Base-by-base conservation (phyloP, 208 protist genomes). In the Crithidia acanthocephali region DNA sequence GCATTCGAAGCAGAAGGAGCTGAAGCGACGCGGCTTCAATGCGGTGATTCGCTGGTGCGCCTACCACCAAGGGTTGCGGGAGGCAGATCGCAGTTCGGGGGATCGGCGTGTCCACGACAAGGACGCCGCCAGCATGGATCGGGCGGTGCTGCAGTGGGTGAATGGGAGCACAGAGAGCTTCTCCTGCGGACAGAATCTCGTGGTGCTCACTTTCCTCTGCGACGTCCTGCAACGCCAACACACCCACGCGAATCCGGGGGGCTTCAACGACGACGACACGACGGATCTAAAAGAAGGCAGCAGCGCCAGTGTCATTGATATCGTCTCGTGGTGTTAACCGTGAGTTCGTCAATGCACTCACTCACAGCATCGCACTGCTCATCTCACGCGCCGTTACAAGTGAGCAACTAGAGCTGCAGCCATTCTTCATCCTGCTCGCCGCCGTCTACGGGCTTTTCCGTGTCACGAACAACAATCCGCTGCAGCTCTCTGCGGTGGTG, bases 181-280 rank as follows among this genome's bases (percentile, higher is more conserved):
- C 37, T 87, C 88, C 1, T 93, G 92, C 77, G 85, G 83, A 0
- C 92, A 97, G 74, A 68, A 77, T 32, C 70, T 97, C 15, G 80
- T 95, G 25, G 63, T 95, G 0, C 64, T 90, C 22, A 83, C 81
- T 32, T 88, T 95, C 55, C 63, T 97, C 27, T 88, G 78, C 51
- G 89, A 97, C 37, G 76, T 94, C 3, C 72, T 88, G 18, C 52
- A 57, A 30, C 65, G 64, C 6, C 53, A 61, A 20, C 47, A 9
- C 1, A 27, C 23, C 20, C n/a, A 16, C 45, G 22, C 7, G 2
- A 60, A 60, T 45, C n/a, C n/a, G n/a, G n/a, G n/a, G n/a, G n/a
- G n/a, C n/a, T n/a, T 2, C 33, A 62, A 62, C 6, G 18, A 18
- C 16, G 16, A 32, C n/a, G 9, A 10, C 25, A 3, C 22, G 45